phyloP scores from a whole-genome alignment of 2,329 filamentous ascomycete genomes.

The Pleoardoris graminearum region DNA sequence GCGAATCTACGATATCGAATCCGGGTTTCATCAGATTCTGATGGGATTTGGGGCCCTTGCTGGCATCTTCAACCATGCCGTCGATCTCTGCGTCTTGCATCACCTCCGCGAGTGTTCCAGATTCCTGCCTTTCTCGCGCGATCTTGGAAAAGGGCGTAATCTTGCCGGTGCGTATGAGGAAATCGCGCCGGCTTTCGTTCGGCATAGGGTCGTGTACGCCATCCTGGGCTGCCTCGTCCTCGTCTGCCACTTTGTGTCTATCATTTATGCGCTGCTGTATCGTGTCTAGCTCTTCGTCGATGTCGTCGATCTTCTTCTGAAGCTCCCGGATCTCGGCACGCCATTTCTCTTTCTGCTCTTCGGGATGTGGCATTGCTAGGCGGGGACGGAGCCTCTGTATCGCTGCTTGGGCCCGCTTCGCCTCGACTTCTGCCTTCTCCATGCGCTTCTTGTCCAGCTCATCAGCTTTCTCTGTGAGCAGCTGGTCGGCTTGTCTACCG shows the following conservation, averaged over 20 bases:
- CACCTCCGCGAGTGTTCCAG: constrained; percentile 73
- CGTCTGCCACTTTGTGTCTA: constrained; percentile 63
- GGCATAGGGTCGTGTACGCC: constrained; percentile 65
- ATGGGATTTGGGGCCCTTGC: constrained; percentile 49
- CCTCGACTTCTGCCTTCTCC: constrained; percentile 56
- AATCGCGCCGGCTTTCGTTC: constrained; percentile 84
- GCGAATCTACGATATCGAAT: constrained; percentile 43
- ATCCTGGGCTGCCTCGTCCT: constrained; percentile 46
- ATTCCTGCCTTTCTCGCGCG: constrained; percentile 63
- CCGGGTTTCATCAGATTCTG: constrained; percentile 54
- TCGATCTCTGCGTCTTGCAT: constrained; percentile 83
- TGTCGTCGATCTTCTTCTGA: constrained; percentile 64
- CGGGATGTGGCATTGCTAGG: constrained; percentile 58
- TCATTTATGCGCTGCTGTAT: constrained; percentile 81
- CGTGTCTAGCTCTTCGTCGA: constrained; percentile 74
- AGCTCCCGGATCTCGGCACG: constrained; percentile 69
- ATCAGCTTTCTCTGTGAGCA: constrained; percentile 64
- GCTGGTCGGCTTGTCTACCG: constrained; percentile 63
- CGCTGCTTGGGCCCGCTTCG: constrained; percentile 67
- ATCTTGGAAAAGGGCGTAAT: constrained; percentile 94
- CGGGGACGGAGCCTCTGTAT: constrained; percentile 63
- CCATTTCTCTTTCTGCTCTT: constrained; percentile 61
- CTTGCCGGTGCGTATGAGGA: constrained; percentile 91
- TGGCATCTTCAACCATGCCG: constrained; percentile 52
- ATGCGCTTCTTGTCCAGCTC: constrained; percentile 66